Conservation (phyloP, 78 protist genomes). For the Speleostelium caveatum region DNA sequence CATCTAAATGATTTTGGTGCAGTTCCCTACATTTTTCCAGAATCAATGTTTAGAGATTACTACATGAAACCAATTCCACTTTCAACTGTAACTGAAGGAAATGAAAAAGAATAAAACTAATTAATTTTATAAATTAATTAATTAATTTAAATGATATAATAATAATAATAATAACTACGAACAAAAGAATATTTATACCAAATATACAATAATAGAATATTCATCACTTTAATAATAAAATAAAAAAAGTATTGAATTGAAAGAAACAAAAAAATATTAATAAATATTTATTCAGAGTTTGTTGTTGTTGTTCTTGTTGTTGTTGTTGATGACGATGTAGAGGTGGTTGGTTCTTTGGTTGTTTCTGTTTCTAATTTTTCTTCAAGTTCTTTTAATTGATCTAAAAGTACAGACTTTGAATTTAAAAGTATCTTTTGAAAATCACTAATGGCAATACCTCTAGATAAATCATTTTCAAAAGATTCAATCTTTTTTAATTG, state of each 20-base stretch:
- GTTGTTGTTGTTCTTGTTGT: neutral
- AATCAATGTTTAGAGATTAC: constrained; percentile 64
- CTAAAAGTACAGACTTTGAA: neutral
- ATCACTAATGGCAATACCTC: neutral
- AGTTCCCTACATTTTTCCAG: constrained; percentile 56
- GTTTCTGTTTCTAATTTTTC: neutral
- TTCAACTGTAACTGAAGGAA: constrained; percentile 22
- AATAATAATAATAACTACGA: too few relatives aligned
- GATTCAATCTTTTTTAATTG: neutral
- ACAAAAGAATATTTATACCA: too few relatives aligned
- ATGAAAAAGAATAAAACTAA: constrained; percentile 13
- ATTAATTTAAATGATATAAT: too few relatives aligned
- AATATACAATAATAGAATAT: too few relatives aligned
- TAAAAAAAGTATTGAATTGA: too few relatives aligned
- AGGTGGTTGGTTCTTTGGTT: neutral
- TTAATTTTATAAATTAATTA: too few relatives aligned
- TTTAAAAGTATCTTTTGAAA: neutral
- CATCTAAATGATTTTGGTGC: constrained; percentile 64
- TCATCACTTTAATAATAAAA: too few relatives aligned
- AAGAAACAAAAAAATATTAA: too few relatives aligned
- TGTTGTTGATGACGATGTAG: neutral
- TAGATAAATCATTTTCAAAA: neutral
- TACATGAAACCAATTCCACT: constrained; percentile 55
- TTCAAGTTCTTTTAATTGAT: neutral
- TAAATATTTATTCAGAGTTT: too few relatives aligned